Evolutionary conservation across 2,329 filamentous ascomycete species (phyloP).

Genomic region (Juglanconis sp.): DNA sequence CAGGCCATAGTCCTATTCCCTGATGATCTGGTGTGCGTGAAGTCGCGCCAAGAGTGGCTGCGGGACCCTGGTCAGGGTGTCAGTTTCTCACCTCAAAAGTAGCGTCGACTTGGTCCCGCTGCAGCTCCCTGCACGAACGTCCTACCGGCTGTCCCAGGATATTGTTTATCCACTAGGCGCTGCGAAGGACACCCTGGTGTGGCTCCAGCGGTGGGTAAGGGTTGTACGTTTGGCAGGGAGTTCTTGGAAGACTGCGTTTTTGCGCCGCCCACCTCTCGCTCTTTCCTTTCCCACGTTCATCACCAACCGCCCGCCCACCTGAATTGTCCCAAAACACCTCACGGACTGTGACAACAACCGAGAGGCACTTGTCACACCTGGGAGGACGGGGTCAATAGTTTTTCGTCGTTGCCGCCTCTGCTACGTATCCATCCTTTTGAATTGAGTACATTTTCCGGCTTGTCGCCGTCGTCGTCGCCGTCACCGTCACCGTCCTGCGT

Average conservation of each 20-base stretch:
- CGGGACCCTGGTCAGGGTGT: no score
- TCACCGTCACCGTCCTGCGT: conserved; percentile 10
- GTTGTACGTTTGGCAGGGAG: conserved; percentile 6
- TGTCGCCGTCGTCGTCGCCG: neutral
- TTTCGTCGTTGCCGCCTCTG: neutral
- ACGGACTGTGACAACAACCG: neutral
- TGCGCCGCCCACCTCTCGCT: conserved; percentile 19
- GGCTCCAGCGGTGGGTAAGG: conserved; percentile 18
- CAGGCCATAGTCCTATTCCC: no score
- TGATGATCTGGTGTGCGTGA: no score
- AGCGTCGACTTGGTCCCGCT: neutral
- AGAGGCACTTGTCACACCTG: neutral
- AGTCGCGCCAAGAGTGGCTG: no score
- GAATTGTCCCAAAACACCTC: neutral
- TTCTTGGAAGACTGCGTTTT: conserved; percentile 16
- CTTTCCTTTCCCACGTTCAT: conserved; percentile 12
- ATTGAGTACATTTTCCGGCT: neutral
- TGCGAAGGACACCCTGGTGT: conserved; percentile 9
- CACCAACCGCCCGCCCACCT: conserved; percentile 6
- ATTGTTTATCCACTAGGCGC: conserved; percentile 17
- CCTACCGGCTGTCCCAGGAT: conserved; percentile 17
- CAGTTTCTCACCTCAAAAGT: neutral
- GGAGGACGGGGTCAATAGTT: neutral
- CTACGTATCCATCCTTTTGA: neutral
- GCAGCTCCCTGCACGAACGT: conserved; percentile 1